phyloP scores from a whole-genome alignment of 1,284 basidiomycete species.

The Puccinia polysora region DNA sequence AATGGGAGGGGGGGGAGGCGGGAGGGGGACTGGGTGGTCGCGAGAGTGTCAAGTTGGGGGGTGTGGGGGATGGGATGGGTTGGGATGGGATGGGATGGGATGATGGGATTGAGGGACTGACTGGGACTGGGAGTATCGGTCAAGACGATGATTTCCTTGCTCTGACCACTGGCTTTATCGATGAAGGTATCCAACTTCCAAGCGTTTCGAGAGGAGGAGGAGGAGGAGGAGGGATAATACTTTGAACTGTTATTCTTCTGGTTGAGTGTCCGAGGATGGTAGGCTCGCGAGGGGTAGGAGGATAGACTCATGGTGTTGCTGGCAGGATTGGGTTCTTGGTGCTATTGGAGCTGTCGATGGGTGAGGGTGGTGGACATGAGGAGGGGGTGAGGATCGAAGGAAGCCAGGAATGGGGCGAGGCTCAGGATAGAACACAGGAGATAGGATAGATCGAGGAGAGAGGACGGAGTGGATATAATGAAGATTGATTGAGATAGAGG shows the following conservation, averaged over 20 bases:
- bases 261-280: conserved; percentile 15
- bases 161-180: conserved; percentile 35
- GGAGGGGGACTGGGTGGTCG: background rate
- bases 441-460: no score
- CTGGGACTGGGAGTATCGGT: conserved; percentile 41
- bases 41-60: background rate
- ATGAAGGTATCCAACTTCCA: conserved; percentile 43
- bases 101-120: conserved; percentile 3
- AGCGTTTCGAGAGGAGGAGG: conserved; percentile 10
- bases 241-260: no score
- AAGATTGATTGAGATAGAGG: no score
- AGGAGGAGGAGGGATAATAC: no score
- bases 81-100: background rate
- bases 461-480: no score
- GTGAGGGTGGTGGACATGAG: conserved; percentile 16
- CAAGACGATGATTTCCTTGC: conserved; percentile 40
- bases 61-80: background rate
- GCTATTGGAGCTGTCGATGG: conserved; percentile 24
- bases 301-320: conserved; percentile 32
- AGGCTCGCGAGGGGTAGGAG: conserved; percentile 19
- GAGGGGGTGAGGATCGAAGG: background rate
- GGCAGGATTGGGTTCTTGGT: conserved; percentile 16
- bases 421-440: no score
- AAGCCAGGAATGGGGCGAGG: background rate
- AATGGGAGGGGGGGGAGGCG: background rate